A percentile compares a stretch with the other conserved stretches of the same genome.
These are phyloP conservation scores for Calonectria pauciramosa DNA, from an alignment of 2,329 filamentous ascomycete genomes.

Conservation along the genomic window DNA sequence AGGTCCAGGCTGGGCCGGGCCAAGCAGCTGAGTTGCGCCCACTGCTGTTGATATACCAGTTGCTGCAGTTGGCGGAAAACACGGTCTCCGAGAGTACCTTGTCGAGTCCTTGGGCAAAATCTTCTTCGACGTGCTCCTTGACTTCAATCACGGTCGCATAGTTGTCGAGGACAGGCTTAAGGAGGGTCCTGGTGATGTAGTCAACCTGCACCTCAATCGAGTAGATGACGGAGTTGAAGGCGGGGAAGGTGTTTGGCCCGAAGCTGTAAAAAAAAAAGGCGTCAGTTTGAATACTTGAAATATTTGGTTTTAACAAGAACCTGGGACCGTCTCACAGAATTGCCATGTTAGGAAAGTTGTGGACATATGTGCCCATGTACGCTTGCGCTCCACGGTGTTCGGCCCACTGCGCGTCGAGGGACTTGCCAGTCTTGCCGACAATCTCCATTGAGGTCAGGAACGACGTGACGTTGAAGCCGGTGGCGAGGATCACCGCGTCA, in stretches of 20 bases:
- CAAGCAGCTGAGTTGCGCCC: slow-evolving; percentile 49
- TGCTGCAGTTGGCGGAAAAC: slow-evolving; percentile 54
- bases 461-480: slow-evolving; percentile 42
- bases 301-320: too few relatives aligned
- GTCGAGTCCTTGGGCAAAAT: slow-evolving; percentile 49
- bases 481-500: slow-evolving; percentile 45
- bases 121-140: slow-evolving; percentile 49
- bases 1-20: slow-evolving; percentile 14
- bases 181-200: slow-evolving; percentile 35
- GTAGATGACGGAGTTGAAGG: slow-evolving; percentile 51
- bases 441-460: slow-evolving; percentile 47
- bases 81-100: slow-evolving; percentile 49
- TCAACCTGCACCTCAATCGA: slow-evolving; percentile 24
- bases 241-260: slow-evolving; percentile 34
- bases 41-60: slow-evolving; percentile 57
- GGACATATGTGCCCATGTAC: slow-evolving; percentile 47
- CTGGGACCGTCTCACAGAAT: slow-evolving; percentile 46
- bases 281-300: too few relatives aligned
- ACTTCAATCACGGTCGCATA: slow-evolving; percentile 14
- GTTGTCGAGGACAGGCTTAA: slow-evolving; percentile 25
- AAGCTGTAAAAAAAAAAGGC: too few relatives aligned
- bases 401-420: slow-evolving; percentile 45
- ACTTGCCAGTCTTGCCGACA: slow-evolving; percentile 36
- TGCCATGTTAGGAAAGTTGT: slow-evolving; percentile 49
- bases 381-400: slow-evolving; percentile 45